A percentile compares a stretch with the other conserved stretches of the same genome.
phyloP scores from a whole-genome alignment of 768 basidiomycete genomes.

The Psilocybe cyanescens region DNA sequence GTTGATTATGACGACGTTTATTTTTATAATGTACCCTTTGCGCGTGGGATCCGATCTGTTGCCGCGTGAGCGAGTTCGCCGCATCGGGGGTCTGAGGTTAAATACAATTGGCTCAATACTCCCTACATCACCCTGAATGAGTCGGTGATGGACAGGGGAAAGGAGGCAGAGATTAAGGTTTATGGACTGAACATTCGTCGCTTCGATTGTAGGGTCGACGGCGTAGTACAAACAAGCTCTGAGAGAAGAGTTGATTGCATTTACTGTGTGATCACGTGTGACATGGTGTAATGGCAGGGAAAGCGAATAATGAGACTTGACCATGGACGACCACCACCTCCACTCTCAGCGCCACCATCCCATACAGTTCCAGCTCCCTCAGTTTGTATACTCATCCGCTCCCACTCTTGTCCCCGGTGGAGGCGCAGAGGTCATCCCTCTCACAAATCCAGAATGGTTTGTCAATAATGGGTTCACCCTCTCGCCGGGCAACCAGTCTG shows the following conservation, averaged over 20 bases:
- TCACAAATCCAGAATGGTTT: conserved; percentile 52
- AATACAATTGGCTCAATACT: conserved; percentile 57
- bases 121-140: conserved; percentile 67
- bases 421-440: conserved; percentile 74
- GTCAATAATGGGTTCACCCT: conserved; percentile 44
- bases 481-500: conserved; percentile 2
- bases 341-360: not conserved
- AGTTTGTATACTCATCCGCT: conserved; percentile 59
- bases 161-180: conserved; percentile 68
- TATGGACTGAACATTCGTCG: conserved; percentile 14
- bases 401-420: conserved; percentile 72
- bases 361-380: conserved; percentile 49
- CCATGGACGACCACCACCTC: conserved; percentile 20
- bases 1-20: not conserved
- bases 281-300: not conserved
- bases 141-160: conserved; percentile 78
- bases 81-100: conserved; percentile 9
- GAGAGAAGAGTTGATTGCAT: not conserved
- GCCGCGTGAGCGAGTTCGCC: conserved; percentile 9
- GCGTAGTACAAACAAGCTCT: conserved; percentile 4
- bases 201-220: conserved; percentile 7
- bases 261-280: conserved; percentile 9
- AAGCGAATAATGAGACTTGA: conserved; percentile 6
- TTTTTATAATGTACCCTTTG: not conserved
- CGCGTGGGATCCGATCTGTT: conserved; percentile 12